Evolutionary conservation across 495 filamentous ascomycete genomes (phyloP).

Genomic region (Durotheca rogersii): DNA sequence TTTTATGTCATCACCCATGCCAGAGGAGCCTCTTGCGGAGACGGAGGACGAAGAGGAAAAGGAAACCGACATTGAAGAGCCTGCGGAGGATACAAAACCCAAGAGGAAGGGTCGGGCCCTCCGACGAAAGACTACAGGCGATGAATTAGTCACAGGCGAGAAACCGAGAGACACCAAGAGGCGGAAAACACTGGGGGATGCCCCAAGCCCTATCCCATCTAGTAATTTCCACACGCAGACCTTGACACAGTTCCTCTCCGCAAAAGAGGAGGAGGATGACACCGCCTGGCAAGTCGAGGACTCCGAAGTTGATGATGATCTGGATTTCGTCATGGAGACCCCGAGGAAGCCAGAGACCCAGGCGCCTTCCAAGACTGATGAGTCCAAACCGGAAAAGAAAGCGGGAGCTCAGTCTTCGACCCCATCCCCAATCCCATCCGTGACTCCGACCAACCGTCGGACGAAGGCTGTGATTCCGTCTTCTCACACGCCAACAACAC

Average conservation of each 20-base stretch:
- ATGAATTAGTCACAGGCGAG: constrained; percentile 20
- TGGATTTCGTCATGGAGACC: constrained; percentile 24
- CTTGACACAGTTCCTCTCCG: constrained; percentile 44
- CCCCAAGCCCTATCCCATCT: constrained; percentile 30
- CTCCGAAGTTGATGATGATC: constrained; percentile 38
- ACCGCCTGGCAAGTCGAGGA: constrained; percentile 36
- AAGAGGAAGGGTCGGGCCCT: constrained; percentile 22
- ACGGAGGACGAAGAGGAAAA: constrained; percentile 14
- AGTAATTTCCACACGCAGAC: constrained; percentile 47
- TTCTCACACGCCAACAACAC: constrained; percentile 42
- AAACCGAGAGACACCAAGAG: constrained; percentile 26
- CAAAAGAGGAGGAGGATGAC: constrained; percentile 25
- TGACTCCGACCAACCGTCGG: constrained; percentile 39
- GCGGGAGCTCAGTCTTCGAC: constrained; percentile 15
- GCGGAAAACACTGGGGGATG: constrained; percentile 49
- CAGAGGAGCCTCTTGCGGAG: constrained; percentile 17
- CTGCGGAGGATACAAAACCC: constrained; percentile 13
- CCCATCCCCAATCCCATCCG: constrained; percentile 24
- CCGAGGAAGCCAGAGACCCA: constrained; percentile 15
- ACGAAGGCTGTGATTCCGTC: constrained; percentile 43
- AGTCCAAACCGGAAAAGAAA: constrained; percentile 1
- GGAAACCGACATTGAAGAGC: constrained; percentile 14
- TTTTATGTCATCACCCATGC: constrained; percentile 34
- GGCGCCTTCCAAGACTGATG: constrained; percentile 2
- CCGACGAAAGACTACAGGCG: constrained; percentile 31